These are phyloP conservation scores for Trichodelitschia bisporula DNA, from an alignment of 495 filamentous ascomycete genomes.

Conservation along the genomic window DNA sequence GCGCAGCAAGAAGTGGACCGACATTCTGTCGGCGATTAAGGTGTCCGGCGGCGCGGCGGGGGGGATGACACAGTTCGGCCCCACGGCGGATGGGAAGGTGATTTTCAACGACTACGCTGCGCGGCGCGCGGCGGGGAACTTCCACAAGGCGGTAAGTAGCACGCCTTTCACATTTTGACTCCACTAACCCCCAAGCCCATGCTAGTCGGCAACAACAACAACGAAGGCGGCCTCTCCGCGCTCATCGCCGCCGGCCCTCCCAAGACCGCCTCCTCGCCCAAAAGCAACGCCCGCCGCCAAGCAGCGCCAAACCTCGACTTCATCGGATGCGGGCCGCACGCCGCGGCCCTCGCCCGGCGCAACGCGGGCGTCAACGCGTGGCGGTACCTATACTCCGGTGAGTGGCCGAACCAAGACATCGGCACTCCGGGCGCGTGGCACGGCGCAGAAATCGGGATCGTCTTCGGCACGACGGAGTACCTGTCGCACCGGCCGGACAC, in stretches of 20 bases:
- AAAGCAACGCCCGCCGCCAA: no score
- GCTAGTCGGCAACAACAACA: not conserved
- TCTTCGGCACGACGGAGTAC: conserved; percentile 2
- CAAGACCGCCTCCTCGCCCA: no score
- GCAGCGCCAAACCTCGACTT: not conserved
- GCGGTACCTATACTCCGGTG: not conserved
- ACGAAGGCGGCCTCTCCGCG: not conserved
- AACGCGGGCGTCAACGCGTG: conserved; percentile 1
- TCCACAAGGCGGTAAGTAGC: not conserved
- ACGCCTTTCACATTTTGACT: not conserved
- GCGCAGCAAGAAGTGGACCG: not conserved
- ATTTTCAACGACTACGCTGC: not conserved
- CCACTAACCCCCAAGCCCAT: not conserved
- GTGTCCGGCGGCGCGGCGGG: not conserved
- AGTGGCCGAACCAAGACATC: conserved; percentile 2
- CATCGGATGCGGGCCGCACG: not conserved
- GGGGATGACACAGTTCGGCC: not conserved
- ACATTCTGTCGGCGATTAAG: not conserved
- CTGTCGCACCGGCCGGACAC: not conserved
- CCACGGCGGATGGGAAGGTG: not conserved
- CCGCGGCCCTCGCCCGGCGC: not conserved
- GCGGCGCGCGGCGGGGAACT: not conserved
- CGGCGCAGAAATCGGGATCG: conserved; percentile 5
- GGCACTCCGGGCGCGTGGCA: conserved; percentile 4
- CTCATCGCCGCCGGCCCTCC: no score